These are phyloP conservation scores for Cydonia oblonga DNA, from an alignment of 331 rosid species.

Conservation along the genomic window DNA sequence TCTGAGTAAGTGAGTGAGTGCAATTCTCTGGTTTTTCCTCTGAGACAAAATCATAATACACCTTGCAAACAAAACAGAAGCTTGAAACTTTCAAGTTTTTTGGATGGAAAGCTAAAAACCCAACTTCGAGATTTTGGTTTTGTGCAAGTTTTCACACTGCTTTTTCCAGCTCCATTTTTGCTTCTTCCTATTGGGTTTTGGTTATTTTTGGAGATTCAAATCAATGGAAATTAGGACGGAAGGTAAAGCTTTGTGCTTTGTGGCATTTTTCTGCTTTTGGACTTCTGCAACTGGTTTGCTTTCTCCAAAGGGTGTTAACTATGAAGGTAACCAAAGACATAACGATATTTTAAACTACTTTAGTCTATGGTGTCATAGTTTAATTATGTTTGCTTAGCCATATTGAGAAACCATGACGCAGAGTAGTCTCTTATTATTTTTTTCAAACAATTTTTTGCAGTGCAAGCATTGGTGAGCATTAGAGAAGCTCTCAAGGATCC, in stretches of 20 bases:
- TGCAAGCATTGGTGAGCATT: slow-evolving; percentile 60
- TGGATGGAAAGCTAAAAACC: slow-evolving; percentile 1
- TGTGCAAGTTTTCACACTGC: slow-evolving; percentile 29
- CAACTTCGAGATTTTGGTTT: slow-evolving; percentile 25
- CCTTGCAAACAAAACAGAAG: neutral
- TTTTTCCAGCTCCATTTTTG: slow-evolving; percentile 15
- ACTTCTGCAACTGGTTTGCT: slow-evolving; percentile 41
- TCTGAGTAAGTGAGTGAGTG: slow-evolving; percentile 34
- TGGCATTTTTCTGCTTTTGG: slow-evolving; percentile 38
- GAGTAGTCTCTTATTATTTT: neutral
- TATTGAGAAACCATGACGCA: neutral
- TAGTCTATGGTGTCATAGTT: too few species aligned
- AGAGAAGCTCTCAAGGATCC: slow-evolving; percentile 49
- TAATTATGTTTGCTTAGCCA: too few species aligned
- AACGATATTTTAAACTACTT: neutral
- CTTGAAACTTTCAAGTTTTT: neutral
- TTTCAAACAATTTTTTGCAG: slow-evolving; percentile 26
- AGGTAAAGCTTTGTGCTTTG: slow-evolving; percentile 17
- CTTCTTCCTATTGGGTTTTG: neutral
- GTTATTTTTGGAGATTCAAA: slow-evolving; percentile 2
- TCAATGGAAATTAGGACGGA: slow-evolving; percentile 37
- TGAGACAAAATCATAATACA: neutral
- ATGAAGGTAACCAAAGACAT: slow-evolving; percentile 49
- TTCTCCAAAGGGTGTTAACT: slow-evolving; percentile 76
- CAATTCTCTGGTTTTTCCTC: slow-evolving; percentile 17